These are phyloP conservation scores for Calonectria crousiana DNA, from an alignment of 2,329 filamentous ascomycete genomes.

Conservation along the genomic window DNA sequence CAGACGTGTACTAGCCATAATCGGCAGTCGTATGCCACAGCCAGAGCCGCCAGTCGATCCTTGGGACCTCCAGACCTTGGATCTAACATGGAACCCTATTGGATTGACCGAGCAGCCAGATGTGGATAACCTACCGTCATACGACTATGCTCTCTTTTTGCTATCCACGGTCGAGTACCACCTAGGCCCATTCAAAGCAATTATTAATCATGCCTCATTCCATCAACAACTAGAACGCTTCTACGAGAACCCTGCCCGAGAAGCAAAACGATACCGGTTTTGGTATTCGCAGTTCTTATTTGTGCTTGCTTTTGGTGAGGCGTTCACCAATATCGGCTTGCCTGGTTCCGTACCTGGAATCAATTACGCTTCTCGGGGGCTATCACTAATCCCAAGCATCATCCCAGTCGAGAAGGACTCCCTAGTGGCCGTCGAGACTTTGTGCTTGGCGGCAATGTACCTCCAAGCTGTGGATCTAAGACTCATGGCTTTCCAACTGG, in stretches of 20 bases:
- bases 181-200: slow-evolving; percentile 16
- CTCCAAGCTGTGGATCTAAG: slow-evolving; percentile 9
- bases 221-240: slow-evolving; percentile 2
- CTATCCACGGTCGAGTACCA: slow-evolving; percentile 16
- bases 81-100: slow-evolving; percentile 17
- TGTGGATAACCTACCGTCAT: slow-evolving; percentile 10
- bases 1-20: slow-evolving; percentile 20
- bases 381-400: slow-evolving; percentile 18
- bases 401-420: slow-evolving; percentile 3
- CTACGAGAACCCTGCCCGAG: slow-evolving; percentile 16
- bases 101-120: slow-evolving; percentile 17
- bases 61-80: slow-evolving; percentile 14
- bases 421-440: not conserved
- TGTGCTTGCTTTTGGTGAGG: slow-evolving; percentile 17
- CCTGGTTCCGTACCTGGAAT: not conserved
- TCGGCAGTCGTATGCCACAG: slow-evolving; percentile 16
- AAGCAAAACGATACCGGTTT: not conserved
- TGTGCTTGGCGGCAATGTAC: not conserved
- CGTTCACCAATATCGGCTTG: not conserved
- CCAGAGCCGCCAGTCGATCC: slow-evolving; percentile 15
- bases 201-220: slow-evolving; percentile 8
- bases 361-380: slow-evolving; percentile 10
- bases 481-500: slow-evolving; percentile 7
- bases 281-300: slow-evolving; percentile 23
- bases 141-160: slow-evolving; percentile 18